A percentile compares a stretch with the other conserved stretches of the same genome.
These are phyloP conservation scores for Acanthochlamys bracteata DNA, from an alignment of 106 monocot genomes.

Conservation along the genomic window DNA sequence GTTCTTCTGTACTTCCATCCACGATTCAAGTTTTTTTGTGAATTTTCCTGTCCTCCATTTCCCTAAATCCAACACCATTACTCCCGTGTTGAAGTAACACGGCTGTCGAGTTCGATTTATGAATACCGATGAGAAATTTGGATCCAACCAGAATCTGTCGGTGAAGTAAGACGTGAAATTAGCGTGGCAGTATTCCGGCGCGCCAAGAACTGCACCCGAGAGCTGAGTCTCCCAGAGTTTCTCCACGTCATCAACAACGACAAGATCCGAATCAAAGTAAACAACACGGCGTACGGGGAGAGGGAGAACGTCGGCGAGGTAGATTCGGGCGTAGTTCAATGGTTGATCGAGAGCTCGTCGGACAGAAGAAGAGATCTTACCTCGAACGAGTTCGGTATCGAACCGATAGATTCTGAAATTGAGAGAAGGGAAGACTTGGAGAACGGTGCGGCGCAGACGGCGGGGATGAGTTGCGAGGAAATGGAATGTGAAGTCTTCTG, in stretches of 20 bases:
- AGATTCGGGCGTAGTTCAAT: conserved; percentile 11
- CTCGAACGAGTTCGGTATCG: conserved; percentile 47
- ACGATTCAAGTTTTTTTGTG: conserved; percentile 20
- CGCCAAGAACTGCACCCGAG: conserved; percentile 9
- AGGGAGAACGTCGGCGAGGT: conserved; percentile 12
- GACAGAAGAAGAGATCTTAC: conserved; percentile 70
- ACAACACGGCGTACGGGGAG: background rate
- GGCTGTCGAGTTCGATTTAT: conserved; percentile 5
- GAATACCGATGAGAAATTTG: conserved; percentile 9
- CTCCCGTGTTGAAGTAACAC: conserved; percentile 44
- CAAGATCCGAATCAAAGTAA: conserved; percentile 10
- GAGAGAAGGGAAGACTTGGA: conserved; percentile 3
- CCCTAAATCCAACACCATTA: conserved; percentile 38
- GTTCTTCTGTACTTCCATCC: conserved; percentile 32
- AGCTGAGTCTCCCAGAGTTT: conserved; percentile 20
- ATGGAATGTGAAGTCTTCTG: conserved; percentile 1
- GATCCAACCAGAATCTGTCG: conserved; percentile 30
- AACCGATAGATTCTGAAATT: conserved; percentile 14
- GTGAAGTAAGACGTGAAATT: conserved; percentile 46
- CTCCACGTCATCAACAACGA: conserved; percentile 12
- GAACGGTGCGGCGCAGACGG: conserved; percentile 9
- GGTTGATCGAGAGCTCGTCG: conserved; percentile 28
- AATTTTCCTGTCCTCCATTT: conserved; percentile 22
- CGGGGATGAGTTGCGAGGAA: background rate
- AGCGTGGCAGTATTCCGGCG: conserved; percentile 45